These are phyloP conservation scores for Tulasnella sp. DNA, from an alignment of 768 basidiomycete species.

Conservation along the genomic window DNA sequence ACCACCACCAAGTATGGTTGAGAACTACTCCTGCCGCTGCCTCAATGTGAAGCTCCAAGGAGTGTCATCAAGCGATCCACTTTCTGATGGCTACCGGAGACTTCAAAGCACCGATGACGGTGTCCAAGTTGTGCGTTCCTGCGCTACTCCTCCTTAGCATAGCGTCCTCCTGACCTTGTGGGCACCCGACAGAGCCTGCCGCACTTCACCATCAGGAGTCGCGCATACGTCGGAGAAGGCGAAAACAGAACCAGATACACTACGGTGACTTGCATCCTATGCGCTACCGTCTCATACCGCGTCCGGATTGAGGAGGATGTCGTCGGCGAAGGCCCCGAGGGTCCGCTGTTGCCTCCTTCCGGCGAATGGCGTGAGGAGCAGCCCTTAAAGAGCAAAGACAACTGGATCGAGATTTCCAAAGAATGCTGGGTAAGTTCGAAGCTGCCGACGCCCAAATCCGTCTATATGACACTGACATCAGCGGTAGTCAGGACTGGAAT, in stretches of 20 bases:
- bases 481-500: conserved; percentile 6
- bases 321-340: conserved; percentile 3
- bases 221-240: not conserved
- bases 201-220: conserved; percentile 9
- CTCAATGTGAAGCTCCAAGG: conserved; percentile 3
- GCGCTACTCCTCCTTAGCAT: not conserved
- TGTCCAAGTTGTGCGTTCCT: conserved; percentile 4
- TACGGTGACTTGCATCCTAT: conserved; percentile 8
- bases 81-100: not conserved
- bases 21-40: not conserved
- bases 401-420: not conserved
- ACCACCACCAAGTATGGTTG: conserved; percentile 4
- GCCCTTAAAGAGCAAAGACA: not conserved
- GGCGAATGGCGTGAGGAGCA: not conserved
- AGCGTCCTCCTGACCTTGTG: not conserved
- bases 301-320: not conserved
- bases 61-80: not conserved
- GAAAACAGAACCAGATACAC: not conserved
- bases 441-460: not conserved
- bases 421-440: conserved; percentile 5
- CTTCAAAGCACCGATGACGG: conserved; percentile 5
- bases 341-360: not conserved
- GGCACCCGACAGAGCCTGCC: not conserved
- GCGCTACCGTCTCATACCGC: conserved; percentile 2
- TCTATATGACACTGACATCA: not conserved